Evolutionary conservation across 148 eudicot genomes (phyloP), one percentile per base, ranked within the genome.

Genomic region (Talinum fruticosum): DNA sequence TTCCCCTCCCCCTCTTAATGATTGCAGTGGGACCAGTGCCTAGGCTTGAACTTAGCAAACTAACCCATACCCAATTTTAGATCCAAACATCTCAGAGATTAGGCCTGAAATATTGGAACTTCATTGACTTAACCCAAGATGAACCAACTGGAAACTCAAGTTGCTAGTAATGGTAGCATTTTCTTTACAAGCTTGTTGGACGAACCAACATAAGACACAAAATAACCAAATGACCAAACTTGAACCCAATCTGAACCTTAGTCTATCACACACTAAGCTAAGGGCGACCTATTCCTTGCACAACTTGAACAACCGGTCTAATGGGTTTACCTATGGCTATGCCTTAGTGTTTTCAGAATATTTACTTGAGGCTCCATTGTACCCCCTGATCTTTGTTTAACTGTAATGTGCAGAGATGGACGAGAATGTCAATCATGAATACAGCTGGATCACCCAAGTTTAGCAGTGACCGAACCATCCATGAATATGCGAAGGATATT

Each of bases 381-480:
- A 0, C 3, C 28, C 36, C 32, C 38, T 73, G 76, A 54, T 53
- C 62, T 26, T 24, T 74, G 14, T 51, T 18, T 21, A 7, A 35
- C 34, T n/a, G 12, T 38, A 28, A 61, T 61, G 69, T 62, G 51
- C 77, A 75, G 77, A 75, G 34, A 75, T 75, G 77, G 77, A 75
- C 77, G 47, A 75, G 77, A 62, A 75, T 75, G 77, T 75, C 77
- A n/a, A 75, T 75, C 35, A 29, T 75, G 19, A 75, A 79, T 59
- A 37, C 71, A 33, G 69, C 78, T 49, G 64, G 28, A 76, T 84
- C 83, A 66, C 70, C 73, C 57, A 75, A 47, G 37, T 80, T 78
- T 68, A 83, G 53, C 72, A 82, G 79, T 32, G 83, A 74, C 80
- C 79, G 80, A 35, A 59, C 84, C 36, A 73, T 53, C 85, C 85